Conservation (phyloP, 306 rosid genomes). For the Medicago truncatula region DNA sequence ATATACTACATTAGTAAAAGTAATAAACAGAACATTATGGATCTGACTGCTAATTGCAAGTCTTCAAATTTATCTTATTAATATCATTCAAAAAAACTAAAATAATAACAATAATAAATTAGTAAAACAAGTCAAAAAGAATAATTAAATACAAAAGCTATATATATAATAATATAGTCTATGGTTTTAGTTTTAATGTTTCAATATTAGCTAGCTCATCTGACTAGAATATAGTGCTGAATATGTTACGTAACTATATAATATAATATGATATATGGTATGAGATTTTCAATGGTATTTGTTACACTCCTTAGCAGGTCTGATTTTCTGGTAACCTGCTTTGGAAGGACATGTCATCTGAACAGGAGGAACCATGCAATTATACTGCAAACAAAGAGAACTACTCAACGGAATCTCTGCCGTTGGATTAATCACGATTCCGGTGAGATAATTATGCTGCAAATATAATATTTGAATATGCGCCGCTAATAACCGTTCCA, state of each 20-base stretch:
- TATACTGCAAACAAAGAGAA: constrained; percentile 87
- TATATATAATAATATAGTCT: background rate
- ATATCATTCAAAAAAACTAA: background rate
- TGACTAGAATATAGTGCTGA: background rate
- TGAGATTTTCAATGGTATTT: constrained; percentile 35
- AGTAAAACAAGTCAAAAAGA: constrained; percentile 18
- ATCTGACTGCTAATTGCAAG: background rate
- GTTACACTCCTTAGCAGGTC: constrained; percentile 79
- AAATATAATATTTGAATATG: constrained; percentile 68
- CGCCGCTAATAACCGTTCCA: constrained; percentile 68
- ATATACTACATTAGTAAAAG: background rate
- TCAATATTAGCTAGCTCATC: background rate
- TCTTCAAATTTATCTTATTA: background rate
- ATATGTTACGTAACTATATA: background rate
- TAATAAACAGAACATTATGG: background rate
- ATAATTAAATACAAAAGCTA: constrained; percentile 13
- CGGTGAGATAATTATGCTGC: constrained; percentile 87
- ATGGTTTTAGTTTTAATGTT: background rate
- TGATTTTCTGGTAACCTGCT: constrained; percentile 72
- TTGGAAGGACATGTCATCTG: constrained; percentile 83
- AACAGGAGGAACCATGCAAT: constrained; percentile 93
- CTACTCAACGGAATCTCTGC: constrained; percentile 90
- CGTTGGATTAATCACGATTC: constrained; percentile 83
- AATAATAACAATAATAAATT: background rate
- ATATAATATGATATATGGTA: background rate